Evolutionary conservation across 2,329 filamentous ascomycete species (phyloP).

Genomic region (Neoascochyta sp.): DNA sequence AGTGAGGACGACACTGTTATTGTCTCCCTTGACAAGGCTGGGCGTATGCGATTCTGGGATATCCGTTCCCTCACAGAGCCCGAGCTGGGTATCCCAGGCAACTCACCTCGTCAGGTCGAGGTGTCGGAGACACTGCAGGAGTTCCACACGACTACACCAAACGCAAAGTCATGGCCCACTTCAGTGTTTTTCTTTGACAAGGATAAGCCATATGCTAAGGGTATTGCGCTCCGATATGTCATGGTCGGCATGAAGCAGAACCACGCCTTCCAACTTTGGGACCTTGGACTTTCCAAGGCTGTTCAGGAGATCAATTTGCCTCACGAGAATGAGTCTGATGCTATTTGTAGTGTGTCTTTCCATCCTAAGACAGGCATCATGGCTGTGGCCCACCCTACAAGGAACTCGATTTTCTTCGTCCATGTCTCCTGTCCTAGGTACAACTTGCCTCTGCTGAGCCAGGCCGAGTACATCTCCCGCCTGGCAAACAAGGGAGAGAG

Average conservation of each 20-base stretch:
- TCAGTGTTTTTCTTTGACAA: conserved; percentile 96
- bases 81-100: conserved; percentile 42
- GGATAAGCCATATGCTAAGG: conserved; percentile 85
- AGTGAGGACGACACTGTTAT: conserved; percentile 94
- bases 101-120: conserved; percentile 58
- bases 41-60: conserved; percentile 97
- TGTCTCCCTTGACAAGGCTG: conserved; percentile 94
- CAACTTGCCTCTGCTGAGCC: conserved; percentile 72
- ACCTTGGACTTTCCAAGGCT: conserved; percentile 88
- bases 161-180: conserved; percentile 94
- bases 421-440: conserved; percentile 94
- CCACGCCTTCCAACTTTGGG: conserved; percentile 97
- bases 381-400: conserved; percentile 89
- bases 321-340: conserved; percentile 92
- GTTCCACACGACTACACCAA: conserved; percentile 77
- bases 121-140: conserved; percentile 84
- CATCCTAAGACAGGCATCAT: conserved; percentile 91
- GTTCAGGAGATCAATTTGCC: conserved; percentile 97
- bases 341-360: conserved; percentile 96
- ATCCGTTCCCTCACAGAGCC: conserved; percentile 69
- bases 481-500: conserved; percentile 54
- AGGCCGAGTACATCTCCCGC: conserved; percentile 81
- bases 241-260: conserved; percentile 99
- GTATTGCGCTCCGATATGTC: conserved; percentile 86
- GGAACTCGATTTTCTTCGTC: conserved; percentile 96